Evolutionary conservation across 139 green algal genomes (phyloP), one percentile per base, ranked within the genome.

Genomic region (Nannochloris sp.): DNA sequence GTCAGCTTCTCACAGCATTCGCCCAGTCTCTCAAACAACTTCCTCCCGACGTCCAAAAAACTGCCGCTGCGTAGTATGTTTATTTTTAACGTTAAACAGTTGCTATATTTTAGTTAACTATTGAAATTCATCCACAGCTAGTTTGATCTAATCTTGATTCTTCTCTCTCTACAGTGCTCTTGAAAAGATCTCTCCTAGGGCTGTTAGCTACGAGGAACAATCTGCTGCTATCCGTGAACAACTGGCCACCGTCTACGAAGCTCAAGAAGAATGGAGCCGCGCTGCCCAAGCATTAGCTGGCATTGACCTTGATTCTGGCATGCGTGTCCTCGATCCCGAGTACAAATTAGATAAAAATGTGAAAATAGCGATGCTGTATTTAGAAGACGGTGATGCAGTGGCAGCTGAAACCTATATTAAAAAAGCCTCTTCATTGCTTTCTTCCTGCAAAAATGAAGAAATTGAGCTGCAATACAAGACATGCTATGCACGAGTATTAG

Each of bases 401-500:
- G 85, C 81, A 51, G 94, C 92, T 23, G 93, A 99, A 68, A 84
- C 80, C 23, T 96, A 87, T 77, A 90, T 95, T 33, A 98, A 97
- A 72, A 96, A 93, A 68, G 90, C 93, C 0, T 82, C 82, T 10
- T 83, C 83, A 39, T 77, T 97, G 10, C 83, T 98, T 13, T 68
- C 71, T 0, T 45, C 24, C 31, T 83, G 74, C 74, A 90, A 92
- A 61, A 75, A 95, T 35, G 64, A 87, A 23, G 83, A 64, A 23
- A 74, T 98, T 60, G 81, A 93, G 76, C 84, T 97, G 70, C 87
- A 96, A 79, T 98, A 98, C 85, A 97, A 95, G 78, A 83, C 75
- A 24, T 96, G 91, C 81, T 97, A 97, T 65, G 93, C 92, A 2
- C 82, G 90, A 65, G 91, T 98, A 51, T 77, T 97, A 33, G 93